These are phyloP conservation scores for Ulmus americana DNA, from an alignment of 331 rosid genomes.

Conservation along the genomic window DNA sequence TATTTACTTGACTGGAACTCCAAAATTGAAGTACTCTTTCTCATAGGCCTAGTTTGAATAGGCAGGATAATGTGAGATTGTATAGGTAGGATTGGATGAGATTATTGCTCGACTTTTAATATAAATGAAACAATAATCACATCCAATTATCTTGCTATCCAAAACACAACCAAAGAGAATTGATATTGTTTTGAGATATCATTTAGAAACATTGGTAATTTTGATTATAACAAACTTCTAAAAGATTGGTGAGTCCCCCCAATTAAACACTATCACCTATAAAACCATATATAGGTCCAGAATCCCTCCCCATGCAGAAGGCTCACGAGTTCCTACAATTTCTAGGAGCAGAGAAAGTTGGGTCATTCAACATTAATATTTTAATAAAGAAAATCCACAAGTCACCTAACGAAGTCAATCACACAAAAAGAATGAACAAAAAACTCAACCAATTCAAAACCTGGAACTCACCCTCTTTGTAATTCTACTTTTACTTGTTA, in stretches of 20 bases:
- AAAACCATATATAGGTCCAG: neutral
- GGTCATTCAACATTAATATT: conserved; percentile 23
- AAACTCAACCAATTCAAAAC: conserved; percentile 24
- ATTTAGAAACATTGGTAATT: too few species aligned
- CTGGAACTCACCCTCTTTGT: conserved; percentile 43
- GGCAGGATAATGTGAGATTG: too few species aligned
- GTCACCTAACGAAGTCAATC: conserved; percentile 51
- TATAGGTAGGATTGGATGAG: too few species aligned
- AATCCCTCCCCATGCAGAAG: neutral
- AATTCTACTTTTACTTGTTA: conserved; percentile 16
- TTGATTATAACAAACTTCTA: neutral
- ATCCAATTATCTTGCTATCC: too few species aligned
- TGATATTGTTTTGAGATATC: too few species aligned
- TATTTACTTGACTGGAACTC: too few species aligned
- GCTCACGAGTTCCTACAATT: neutral
- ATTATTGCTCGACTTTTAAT: too few species aligned
- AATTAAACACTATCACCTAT: neutral
- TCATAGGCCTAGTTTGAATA: too few species aligned
- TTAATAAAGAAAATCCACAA: conserved; percentile 15
- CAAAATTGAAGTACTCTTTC: too few species aligned
- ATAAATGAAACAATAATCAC: too few species aligned
- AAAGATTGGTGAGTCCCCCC: neutral
- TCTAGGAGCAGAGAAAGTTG: conserved; percentile 27
- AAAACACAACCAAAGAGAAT: too few species aligned
- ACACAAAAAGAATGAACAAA: conserved; percentile 47